Evolutionary conservation across 2,329 filamentous ascomycete species (phyloP), one percentile per base, ranked within the genome.

Genomic region (Aspergillus tubingensis): DNA sequence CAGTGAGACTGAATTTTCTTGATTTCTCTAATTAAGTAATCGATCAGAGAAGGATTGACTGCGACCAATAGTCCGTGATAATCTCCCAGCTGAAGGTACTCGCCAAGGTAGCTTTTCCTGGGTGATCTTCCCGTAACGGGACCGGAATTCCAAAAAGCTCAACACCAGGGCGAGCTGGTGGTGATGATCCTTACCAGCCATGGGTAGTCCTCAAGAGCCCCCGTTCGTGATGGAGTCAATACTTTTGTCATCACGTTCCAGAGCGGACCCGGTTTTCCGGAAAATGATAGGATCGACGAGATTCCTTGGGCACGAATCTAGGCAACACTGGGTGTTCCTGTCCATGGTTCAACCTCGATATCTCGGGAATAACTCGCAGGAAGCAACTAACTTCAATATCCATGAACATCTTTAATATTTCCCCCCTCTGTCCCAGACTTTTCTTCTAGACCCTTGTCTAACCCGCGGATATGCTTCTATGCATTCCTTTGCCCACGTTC

Each of bases 161-260:
- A 49, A 44, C 19, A 10, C 19, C 41, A 44, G 21, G 41, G 19
- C 19, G 41, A 44, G 19, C 25, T 10, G 25, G 17, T n/a, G n/a
- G 17, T 50, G 47, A 27, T 17, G 25, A 50, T 50, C 47, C 25
- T 50, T 30, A 30, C 47, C 25, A 50, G n/a, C 25, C 25, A 30
- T 30, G 25, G 47, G 25, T n/a, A 10, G 47, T 50, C 13, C 25
- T 30, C 47, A 50, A 10, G 2, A 11, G 11, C 11, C 25, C 47
- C 44, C 47, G 47, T 50, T 50, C 25, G 8, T 17, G 25, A 50
- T 50, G 25, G 47, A 32, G n/a, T 27, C 47, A 30, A 50, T 50
- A 17, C n/a, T 50, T 50, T 50, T 32, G 47, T 27, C 47, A 32
- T 50, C 47, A 50, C 47, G 25, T 50, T 50, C 47, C n/a, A 50